phyloP scores from a whole-genome alignment of 345 rosid species.

The Litchi chinensis region DNA sequence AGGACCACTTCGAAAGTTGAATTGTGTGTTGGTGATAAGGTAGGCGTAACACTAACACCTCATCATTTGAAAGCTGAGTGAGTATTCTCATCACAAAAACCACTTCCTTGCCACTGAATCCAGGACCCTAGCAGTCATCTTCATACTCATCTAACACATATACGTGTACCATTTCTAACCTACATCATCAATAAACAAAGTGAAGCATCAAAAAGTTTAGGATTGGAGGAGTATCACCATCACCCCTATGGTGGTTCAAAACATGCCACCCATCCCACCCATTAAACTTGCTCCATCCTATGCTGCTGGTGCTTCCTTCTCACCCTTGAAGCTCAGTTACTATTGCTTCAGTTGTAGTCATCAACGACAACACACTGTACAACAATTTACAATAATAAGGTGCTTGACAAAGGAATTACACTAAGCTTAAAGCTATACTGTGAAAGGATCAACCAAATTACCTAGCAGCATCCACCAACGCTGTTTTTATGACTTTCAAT shows the following conservation, averaged over 20 bases:
- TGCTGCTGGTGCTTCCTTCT: slow-evolving; percentile 41
- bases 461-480: slow-evolving; percentile 72
- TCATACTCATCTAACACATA: too few relatives aligned
- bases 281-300: neutral
- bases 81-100: too few relatives aligned
- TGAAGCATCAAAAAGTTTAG: neutral
- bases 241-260: slow-evolving; percentile 13
- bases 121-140: too few relatives aligned
- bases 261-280: slow-evolving; percentile 42
- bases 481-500: slow-evolving; percentile 67
- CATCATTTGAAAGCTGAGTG: neutral
- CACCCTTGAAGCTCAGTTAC: slow-evolving; percentile 52
- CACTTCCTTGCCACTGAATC: too few relatives aligned
- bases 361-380: slow-evolving; percentile 60
- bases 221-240: too few relatives aligned
- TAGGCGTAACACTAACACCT: too few relatives aligned
- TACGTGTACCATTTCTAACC: neutral
- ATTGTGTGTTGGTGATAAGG: neutral
- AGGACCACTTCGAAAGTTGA: neutral
- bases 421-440: neutral
- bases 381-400: neutral
- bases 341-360: slow-evolving; percentile 64
- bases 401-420: too few relatives aligned
- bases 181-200: neutral
- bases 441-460: slow-evolving; percentile 2